phyloP scores from a whole-genome alignment of 108 stramenopile genomes.

The Hondaea fermentalgiana region DNA sequence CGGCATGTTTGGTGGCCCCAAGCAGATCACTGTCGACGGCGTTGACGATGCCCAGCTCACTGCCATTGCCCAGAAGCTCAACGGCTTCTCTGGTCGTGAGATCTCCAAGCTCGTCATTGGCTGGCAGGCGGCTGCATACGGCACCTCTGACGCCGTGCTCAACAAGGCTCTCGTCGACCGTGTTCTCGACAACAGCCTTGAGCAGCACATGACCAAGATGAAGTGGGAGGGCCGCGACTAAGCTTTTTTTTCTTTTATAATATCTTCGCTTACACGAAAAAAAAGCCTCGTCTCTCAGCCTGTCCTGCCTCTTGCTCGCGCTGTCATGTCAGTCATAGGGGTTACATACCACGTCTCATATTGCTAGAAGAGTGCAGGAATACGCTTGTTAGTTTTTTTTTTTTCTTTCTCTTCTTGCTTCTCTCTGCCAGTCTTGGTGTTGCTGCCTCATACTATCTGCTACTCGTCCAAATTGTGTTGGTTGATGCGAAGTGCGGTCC shows the following conservation, averaged over 20 bases:
- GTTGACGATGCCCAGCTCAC: conserved; percentile 34
- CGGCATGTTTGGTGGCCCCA: conserved; percentile 22
- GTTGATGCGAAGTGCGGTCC: no score
- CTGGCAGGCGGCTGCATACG: conserved; percentile 50
- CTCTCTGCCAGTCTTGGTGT: no score
- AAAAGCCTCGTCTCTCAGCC: no score
- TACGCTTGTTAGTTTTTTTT: no score
- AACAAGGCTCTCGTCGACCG: conserved; percentile 1
- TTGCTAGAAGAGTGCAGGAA: no score
- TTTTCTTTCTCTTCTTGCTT: no score
- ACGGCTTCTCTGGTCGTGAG: conserved; percentile 59
- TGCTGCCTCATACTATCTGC: no score
- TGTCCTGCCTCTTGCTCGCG: no score
- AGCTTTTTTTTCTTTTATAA: neutral
- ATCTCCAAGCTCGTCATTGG: conserved; percentile 60
- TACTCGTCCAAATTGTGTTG: no score
- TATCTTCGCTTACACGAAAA: no score
- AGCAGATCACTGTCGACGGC: conserved; percentile 41
- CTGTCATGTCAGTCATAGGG: no score
- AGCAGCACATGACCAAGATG: neutral
- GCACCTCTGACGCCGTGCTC: neutral
- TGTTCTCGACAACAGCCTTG: neutral
- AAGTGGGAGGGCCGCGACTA: neutral
- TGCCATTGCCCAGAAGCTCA: conserved; percentile 28
- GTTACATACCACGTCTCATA: no score